These are phyloP conservation scores for Tolypocladium pustulatum DNA, from an alignment of 2,329 filamentous ascomycete genomes.

Conservation along the genomic window DNA sequence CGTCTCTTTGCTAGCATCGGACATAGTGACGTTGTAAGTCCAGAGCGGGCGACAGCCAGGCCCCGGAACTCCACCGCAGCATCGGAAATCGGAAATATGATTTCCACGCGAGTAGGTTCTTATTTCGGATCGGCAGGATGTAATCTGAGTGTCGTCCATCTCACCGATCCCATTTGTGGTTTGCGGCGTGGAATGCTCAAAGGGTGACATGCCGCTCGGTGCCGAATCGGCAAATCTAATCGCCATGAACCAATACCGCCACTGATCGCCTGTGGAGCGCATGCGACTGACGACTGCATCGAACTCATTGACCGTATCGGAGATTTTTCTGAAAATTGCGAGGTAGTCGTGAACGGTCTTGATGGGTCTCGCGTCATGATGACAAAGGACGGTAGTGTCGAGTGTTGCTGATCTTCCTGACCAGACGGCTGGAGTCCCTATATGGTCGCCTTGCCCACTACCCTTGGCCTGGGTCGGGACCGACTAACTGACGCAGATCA, in stretches of 20 bases:
- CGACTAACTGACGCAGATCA: neutral
- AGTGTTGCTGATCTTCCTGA: neutral
- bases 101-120: accelerated
- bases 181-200: neutral
- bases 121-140: neutral
- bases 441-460: neutral
- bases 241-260: neutral
- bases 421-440: neutral
- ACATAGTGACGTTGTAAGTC: neutral
- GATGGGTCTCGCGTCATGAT: neutral
- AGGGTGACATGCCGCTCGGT: neutral
- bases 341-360: neutral
- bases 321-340: neutral
- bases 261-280: neutral
- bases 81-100: neutral
- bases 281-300: neutral
- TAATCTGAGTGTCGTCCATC: neutral
- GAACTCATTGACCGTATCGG: neutral
- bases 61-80: neutral
- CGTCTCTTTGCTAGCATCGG: neutral
- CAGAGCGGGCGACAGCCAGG: no score
- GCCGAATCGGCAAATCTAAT: neutral
- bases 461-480: neutral
- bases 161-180: neutral
- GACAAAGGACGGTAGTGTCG: neutral